These are phyloP conservation scores for Artemisia tridentata DNA, from an alignment of 129 eudicot species.

Conservation along the genomic window DNA sequence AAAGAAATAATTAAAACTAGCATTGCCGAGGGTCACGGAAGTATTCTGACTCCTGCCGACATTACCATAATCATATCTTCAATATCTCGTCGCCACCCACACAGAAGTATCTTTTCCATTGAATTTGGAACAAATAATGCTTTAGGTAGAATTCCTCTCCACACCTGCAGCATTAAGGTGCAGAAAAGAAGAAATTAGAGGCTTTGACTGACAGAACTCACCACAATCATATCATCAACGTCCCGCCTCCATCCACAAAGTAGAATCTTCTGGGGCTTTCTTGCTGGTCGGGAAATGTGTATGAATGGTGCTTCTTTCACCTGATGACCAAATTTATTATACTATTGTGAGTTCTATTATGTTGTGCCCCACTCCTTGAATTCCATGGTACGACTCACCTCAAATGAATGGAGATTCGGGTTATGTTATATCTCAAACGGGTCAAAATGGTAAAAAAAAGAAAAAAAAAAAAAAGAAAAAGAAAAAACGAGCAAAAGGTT, in stretches of 20 bases:
- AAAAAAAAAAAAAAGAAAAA: no score
- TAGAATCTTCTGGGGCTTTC: conserved; percentile 96
- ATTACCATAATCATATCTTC: conserved; percentile 91
- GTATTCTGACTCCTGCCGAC: conserved; percentile 35
- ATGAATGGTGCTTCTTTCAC: conserved; percentile 84
- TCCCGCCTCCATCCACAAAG: conserved; percentile 98
- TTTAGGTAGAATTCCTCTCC: conserved; percentile 76
- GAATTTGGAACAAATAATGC: conserved; percentile 60
- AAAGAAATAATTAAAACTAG: conserved; percentile 5
- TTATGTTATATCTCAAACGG: not conserved
- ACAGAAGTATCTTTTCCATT: conserved; percentile 71
- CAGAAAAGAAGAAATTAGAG: conserved; percentile 68
- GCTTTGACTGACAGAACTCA: conserved; percentile 56
- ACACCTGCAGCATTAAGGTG: conserved; percentile 80
- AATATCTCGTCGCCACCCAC: conserved; percentile 92
- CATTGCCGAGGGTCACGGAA: conserved; percentile 24
- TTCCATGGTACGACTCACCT: conserved; percentile 45
- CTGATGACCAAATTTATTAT: conserved; percentile 86
- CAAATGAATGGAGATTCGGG: not conserved
- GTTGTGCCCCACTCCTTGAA: conserved; percentile 38
- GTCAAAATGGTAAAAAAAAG: not conserved
- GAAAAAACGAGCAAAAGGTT: no score
- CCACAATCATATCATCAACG: conserved; percentile 99
- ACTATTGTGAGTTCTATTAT: conserved; percentile 53
- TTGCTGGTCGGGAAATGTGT: conserved; percentile 78